phyloP scores from a whole-genome alignment of 1,284 basidiomycete species.

The Ustanciosporium gigantosporum region DNA sequence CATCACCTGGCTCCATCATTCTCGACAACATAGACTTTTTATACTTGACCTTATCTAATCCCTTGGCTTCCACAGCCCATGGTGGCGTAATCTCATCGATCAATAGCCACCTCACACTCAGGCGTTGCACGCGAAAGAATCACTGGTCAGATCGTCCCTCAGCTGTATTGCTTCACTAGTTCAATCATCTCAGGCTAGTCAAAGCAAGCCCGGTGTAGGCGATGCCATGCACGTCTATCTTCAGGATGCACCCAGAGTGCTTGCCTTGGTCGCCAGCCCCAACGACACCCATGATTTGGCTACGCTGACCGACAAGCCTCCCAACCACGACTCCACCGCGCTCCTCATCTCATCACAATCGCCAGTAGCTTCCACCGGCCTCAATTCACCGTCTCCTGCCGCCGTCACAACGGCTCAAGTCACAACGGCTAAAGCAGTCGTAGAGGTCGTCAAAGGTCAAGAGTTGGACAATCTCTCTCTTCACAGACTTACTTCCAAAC shows the following conservation, averaged over 20 bases:
- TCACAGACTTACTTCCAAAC: conserved; percentile 21
- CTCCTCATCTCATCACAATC: not conserved
- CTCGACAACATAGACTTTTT: too few species aligned
- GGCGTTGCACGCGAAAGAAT: too few species aligned
- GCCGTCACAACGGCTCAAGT: conserved; percentile 12
- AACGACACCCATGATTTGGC: not conserved
- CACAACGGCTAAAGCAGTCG: conserved; percentile 24
- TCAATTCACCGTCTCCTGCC: not conserved
- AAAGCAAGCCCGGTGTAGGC: too few species aligned
- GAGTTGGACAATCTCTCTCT: conserved; percentile 18
- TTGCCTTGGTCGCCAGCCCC: conserved; percentile 28
- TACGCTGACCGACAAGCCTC: not conserved
- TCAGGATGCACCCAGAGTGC: conserved; percentile 42
- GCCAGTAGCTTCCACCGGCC: conserved; percentile 1
- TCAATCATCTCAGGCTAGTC: too few species aligned
- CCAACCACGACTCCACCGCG: not conserved
- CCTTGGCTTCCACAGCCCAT: too few species aligned
- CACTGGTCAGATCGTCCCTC: too few species aligned
- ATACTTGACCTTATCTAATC: too few species aligned
- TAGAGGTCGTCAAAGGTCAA: conserved; percentile 36
- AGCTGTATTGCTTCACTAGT: too few species aligned
- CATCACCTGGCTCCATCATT: too few species aligned
- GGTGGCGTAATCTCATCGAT: too few species aligned
- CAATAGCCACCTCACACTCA: too few species aligned
- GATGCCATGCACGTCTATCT: conserved; percentile 54